phyloP scores from a whole-genome alignment of 73 alveolate genomes.

The Stentor roeselii region DNA sequence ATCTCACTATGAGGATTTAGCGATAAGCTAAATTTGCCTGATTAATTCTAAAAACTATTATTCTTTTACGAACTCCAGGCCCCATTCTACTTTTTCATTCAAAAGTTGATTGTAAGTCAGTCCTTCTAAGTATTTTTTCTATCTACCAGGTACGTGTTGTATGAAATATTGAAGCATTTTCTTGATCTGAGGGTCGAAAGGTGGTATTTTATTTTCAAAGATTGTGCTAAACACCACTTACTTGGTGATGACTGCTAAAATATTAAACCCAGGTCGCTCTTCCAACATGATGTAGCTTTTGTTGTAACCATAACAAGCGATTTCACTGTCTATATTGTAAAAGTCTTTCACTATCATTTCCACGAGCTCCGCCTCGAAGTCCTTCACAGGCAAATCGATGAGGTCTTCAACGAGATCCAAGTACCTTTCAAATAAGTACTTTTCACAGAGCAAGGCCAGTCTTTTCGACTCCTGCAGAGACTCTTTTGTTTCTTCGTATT shows the following conservation, averaged over 20 bases:
- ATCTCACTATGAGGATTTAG: too few relatives aligned
- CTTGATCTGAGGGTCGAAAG: neutral
- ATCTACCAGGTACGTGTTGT: neutral
- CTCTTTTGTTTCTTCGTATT: constrained; percentile 21
- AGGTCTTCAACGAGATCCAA: constrained; percentile 20
- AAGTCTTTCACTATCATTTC: constrained; percentile 20
- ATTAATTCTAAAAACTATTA: neutral
- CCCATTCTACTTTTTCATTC: constrained; percentile 24
- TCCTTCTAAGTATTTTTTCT: constrained; percentile 1
- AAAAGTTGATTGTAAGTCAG: neutral
- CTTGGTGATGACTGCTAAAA: neutral
- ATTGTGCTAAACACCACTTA: neutral
- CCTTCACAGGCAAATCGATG: neutral
- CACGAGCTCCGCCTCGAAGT: constrained; percentile 19
- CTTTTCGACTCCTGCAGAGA: neutral
- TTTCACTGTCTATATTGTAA: neutral
- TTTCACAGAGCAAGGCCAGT: neutral
- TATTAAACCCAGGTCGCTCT: constrained; percentile 15
- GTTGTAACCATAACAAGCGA: constrained; percentile 10
- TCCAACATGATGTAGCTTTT: constrained; percentile 2
- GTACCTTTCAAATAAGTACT: constrained; percentile 20
- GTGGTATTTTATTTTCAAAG: constrained; percentile 10
- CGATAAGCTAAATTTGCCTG: too few relatives aligned
- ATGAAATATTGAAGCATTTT: neutral
- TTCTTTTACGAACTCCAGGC: neutral